These are phyloP conservation scores for Lachnellula occidentalis DNA, from an alignment of 2,329 filamentous ascomycete species.

Conservation along the genomic window DNA sequence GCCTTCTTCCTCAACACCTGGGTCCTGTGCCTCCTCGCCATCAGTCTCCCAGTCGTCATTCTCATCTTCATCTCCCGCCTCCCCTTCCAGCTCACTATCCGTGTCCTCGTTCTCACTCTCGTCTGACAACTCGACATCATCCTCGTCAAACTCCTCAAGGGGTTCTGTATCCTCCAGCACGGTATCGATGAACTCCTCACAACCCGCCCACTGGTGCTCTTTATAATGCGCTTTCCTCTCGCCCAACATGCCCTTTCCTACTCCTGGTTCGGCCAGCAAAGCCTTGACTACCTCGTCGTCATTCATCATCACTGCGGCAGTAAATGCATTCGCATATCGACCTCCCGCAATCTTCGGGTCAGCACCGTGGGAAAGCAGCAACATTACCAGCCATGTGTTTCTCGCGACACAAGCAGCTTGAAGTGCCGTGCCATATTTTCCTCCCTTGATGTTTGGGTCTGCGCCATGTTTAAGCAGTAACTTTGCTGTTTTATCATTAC, in stretches of 20 bases:
- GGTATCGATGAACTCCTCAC: not conserved
- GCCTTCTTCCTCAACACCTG: not conserved
- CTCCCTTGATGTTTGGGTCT: not conserved
- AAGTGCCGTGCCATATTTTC: constrained; percentile 1
- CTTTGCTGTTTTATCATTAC: not conserved
- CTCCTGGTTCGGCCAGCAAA: not conserved
- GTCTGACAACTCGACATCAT: not conserved
- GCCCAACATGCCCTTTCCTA: not conserved
- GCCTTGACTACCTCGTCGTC: not conserved
- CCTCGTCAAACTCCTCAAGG: not conserved
- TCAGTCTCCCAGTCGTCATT: not conserved
- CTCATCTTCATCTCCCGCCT: not conserved
- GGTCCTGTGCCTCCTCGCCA: not conserved
- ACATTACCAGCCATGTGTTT: not conserved
- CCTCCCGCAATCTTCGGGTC: not conserved
- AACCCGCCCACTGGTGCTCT: not conserved
- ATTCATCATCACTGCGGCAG: not conserved
- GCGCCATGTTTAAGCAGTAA: constrained; percentile 1
- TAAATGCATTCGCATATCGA: not conserved
- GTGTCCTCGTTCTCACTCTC: not conserved
- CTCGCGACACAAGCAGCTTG: constrained; percentile 1
- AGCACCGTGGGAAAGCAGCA: not conserved
- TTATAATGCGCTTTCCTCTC: not conserved
- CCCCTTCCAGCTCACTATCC: not conserved
- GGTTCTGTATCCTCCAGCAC: not conserved